Base-by-base conservation (phyloP, 1,139 yeast genomes). In the Saccharomyces hybrid region DNA sequence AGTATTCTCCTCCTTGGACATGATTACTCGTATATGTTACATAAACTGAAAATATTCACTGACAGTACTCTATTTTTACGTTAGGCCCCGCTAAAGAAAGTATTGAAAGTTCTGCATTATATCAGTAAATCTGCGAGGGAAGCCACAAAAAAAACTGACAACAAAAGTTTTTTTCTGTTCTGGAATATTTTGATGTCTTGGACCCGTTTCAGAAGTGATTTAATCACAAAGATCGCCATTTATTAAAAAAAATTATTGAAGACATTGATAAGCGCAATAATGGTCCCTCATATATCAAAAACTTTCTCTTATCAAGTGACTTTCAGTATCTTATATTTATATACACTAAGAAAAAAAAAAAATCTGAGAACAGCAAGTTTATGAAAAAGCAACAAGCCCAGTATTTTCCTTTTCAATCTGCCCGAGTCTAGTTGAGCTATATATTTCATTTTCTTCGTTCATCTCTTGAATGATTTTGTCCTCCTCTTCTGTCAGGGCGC, bases 401-500 rank as follows among this genome's bases (percentile, higher is more conserved):
- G 72, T 68, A 49, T 70, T 69, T 52, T 76, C 79, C 57, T 72
- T 75, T 52, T 68, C 68, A 49, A 72, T 73, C 47, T 73, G 69
- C 58, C 69, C 65, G 51, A 72, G 62, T 51, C 80, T 67, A 56
- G 59, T 54, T 16, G 19, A 38, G 5, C 47, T 29, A 3, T 51
- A 48, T 8, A 13, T 29, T 3, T 73, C 70, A 48, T 71, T 71
- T 52, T 75, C 77, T 47, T 75, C 75, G 53, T 78, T 78, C 46
- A 71, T 57, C 60, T 84, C 89, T 51, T 74, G 77, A 56, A 80
- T 79, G 58, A 82, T 65, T 50, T 80, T 84, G 48, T 76, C 72
- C 52, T 69, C 71, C 26, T 70, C 72, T 49, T 67, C 61, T 83
- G 62, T 80, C 75, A 44, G 80, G 74, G 62, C 86, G 71, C 58